These are phyloP conservation scores for Crithidia sp. DNA, from an alignment of 208 protist species.

Conservation along the genomic window DNA sequence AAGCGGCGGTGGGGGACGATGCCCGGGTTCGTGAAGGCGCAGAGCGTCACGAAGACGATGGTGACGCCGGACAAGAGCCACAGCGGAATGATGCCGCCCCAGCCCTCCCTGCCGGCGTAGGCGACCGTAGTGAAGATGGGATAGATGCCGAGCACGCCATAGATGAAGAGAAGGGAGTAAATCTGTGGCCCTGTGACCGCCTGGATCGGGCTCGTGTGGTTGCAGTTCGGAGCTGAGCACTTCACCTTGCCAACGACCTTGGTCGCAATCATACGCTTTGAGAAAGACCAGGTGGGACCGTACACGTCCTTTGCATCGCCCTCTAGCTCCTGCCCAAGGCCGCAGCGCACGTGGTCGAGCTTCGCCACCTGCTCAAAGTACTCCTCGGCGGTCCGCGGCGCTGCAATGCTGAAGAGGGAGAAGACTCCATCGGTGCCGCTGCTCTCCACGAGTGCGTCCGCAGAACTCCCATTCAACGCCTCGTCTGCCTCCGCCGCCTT, in stretches of 20 bases:
- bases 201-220: conserved; percentile 24
- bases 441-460: neutral
- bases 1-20: conserved; percentile 43
- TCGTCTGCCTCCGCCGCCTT: neutral
- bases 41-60: conserved; percentile 35
- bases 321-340: conserved; percentile 42
- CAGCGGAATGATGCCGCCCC: conserved; percentile 30
- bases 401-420: conserved; percentile 19
- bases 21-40: conserved; percentile 53
- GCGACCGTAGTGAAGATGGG: conserved; percentile 36
- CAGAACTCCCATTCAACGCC: neutral
- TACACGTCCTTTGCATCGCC: conserved; percentile 39
- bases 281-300: conserved; percentile 46
- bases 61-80: conserved; percentile 37
- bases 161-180: conserved; percentile 32
- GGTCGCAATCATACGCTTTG: conserved; percentile 26
- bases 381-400: conserved; percentile 42
- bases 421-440: conserved; percentile 5
- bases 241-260: conserved; percentile 12
- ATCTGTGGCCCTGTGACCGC: conserved; percentile 31
- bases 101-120: conserved; percentile 25
- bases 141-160: conserved; percentile 29
- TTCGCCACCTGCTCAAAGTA: conserved; percentile 32
- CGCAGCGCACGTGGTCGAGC: conserved; percentile 43
- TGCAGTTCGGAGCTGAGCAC: conserved; percentile 38